Percentiles rank a stretch among this genome's conserved stretches.
Conservation (phyloP, 176 grass and related monocot species). For the Hyparrhenia diplandra region DNA sequence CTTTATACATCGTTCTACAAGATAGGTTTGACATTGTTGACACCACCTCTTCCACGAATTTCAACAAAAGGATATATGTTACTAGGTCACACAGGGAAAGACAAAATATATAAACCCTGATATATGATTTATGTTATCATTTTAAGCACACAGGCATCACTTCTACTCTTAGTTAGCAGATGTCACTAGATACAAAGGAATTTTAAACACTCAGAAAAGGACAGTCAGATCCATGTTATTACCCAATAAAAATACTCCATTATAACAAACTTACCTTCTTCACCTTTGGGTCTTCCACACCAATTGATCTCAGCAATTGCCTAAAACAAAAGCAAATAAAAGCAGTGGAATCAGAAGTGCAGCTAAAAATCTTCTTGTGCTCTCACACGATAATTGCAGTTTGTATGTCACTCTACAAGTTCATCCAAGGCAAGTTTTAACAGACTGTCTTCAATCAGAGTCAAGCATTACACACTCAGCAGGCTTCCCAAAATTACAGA, state of each 20-base stretch:
- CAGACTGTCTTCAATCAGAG: not conserved
- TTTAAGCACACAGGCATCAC: slow-evolving; percentile 2
- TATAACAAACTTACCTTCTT: slow-evolving; percentile 44
- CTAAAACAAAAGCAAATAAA: slow-evolving; percentile 15
- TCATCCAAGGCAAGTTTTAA: not conserved
- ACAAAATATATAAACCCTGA: not conserved
- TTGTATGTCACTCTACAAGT: not conserved
- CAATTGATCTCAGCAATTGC: slow-evolving; percentile 48
- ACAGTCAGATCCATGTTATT: not conserved
- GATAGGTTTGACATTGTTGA: not conserved
- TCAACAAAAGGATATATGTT: not conserved
- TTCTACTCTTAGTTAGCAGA: not conserved
- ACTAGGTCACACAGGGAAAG: not conserved
- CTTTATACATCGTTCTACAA: not conserved
- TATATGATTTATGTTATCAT: not conserved
- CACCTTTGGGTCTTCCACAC: slow-evolving; percentile 48
- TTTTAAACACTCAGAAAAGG: not conserved
- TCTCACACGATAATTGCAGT: not conserved
- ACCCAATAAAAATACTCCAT: not conserved
- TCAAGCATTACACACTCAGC: not conserved
- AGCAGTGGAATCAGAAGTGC: not conserved
- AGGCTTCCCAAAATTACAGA: not conserved
- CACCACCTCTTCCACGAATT: not conserved
- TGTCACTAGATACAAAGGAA: slow-evolving; percentile 6
- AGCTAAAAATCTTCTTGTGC: not conserved